Evolutionary conservation across 495 filamentous ascomycete genomes (phyloP).

Genomic region (Recurvomyces mirabilis): DNA sequence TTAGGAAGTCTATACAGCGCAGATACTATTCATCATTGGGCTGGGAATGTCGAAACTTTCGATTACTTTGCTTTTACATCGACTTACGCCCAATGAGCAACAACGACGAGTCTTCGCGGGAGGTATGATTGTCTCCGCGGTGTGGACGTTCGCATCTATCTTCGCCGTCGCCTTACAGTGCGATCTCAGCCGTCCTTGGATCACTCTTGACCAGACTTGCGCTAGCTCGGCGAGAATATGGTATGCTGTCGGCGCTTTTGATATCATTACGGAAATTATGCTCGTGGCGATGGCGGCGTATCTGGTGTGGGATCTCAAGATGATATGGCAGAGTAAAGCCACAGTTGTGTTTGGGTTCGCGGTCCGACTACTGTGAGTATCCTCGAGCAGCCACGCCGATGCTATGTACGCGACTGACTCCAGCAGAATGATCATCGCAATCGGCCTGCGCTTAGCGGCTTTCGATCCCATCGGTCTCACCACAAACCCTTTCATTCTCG

Average conservation of each 20-base stretch:
- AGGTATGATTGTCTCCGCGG: no score
- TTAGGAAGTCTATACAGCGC: no score
- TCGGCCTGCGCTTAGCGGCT: neutral
- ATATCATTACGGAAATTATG: neutral
- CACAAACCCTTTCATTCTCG: neutral
- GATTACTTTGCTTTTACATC: no score
- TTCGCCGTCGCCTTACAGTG: slow-evolving; percentile 8
- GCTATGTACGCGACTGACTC: neutral
- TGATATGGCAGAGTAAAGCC: neutral
- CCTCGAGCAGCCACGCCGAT: neutral
- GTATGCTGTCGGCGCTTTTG: neutral
- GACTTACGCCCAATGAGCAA: no score
- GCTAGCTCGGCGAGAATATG: no score
- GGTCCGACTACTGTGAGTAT: slow-evolving; percentile 3
- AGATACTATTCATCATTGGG: no score
- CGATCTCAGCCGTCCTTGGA: slow-evolving; percentile 6
- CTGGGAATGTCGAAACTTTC: no score
- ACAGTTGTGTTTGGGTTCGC: slow-evolving; percentile 3
- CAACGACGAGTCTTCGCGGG: no score
- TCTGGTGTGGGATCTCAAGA: slow-evolving; percentile 1
- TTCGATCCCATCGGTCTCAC: slow-evolving; percentile 2
- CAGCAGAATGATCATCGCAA: slow-evolving; percentile 4
- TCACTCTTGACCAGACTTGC: slow-evolving; percentile 1
- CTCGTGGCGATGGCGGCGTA: neutral
- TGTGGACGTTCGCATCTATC: neutral